phyloP scores from a whole-genome alignment of 495 filamentous ascomycete species.

The Geopyxis carbonaria region DNA sequence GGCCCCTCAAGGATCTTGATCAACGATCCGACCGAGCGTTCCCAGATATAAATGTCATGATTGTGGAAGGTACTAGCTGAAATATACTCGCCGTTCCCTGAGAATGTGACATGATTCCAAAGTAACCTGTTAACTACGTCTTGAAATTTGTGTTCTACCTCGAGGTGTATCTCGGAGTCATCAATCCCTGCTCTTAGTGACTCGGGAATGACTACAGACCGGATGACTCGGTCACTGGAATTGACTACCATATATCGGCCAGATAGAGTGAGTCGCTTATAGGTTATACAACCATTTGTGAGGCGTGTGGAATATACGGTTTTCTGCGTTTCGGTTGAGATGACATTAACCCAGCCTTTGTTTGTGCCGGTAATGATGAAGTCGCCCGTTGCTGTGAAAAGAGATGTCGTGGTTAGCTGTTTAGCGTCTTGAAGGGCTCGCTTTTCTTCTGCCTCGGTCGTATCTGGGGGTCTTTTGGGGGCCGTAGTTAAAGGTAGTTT shows the following conservation, averaged over 20 bases:
- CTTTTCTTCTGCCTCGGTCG: constrained; percentile 54
- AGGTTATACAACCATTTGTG: constrained; percentile 74
- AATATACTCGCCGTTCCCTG: constrained; percentile 79
- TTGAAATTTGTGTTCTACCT: constrained; percentile 95
- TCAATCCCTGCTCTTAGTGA: constrained; percentile 29
- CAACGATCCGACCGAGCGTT: constrained; percentile 77
- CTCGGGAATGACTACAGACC: constrained; percentile 64
- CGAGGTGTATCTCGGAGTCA: constrained; percentile 58
- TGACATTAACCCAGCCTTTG: constrained; percentile 90
- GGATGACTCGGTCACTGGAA: constrained; percentile 76
- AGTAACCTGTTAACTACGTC: constrained; percentile 86
- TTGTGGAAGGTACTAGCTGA: constrained; percentile 91
- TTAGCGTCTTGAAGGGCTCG: constrained; percentile 83
- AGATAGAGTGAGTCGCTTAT: constrained; percentile 62
- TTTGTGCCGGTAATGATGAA: constrained; percentile 82
- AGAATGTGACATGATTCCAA: constrained; percentile 94
- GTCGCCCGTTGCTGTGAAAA: constrained; percentile 69
- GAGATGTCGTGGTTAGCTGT: constrained; percentile 74
- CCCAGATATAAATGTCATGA: constrained; percentile 97
- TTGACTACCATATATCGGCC: constrained; percentile 79
- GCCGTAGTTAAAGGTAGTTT: constrained; percentile 67
- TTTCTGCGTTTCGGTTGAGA: constrained; percentile 56
- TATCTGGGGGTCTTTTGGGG: constrained; percentile 47
- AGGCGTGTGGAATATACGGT: constrained; percentile 76
- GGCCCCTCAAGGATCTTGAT: constrained; percentile 93